phyloP scores from a whole-genome alignment of 768 basidiomycete species.

The Termitomyces sp. region DNA sequence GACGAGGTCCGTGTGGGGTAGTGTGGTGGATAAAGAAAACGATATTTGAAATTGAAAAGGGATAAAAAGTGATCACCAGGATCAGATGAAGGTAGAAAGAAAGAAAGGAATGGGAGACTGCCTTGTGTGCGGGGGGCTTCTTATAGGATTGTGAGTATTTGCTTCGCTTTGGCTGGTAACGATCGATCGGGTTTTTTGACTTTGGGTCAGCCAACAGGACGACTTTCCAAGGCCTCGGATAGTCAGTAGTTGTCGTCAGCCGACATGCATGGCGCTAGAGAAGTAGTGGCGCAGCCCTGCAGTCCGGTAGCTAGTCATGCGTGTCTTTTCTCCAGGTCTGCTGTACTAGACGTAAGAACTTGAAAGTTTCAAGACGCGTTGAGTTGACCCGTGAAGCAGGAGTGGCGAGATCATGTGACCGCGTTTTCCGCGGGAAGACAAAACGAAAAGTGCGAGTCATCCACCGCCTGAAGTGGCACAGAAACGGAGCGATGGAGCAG shows the following conservation, averaged over 20 bases:
- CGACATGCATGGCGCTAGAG: neutral
- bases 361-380: neutral
- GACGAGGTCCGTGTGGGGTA: constrained; percentile 20
- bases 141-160: constrained; percentile 23
- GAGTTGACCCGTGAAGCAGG: neutral
- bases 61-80: constrained; percentile 44
- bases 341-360: neutral
- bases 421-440: no score
- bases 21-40: constrained; percentile 17
- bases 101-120: constrained; percentile 21
- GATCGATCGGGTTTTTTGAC: constrained; percentile 13
- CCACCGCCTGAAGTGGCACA: neutral
- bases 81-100: constrained; percentile 36
- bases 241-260: neutral
- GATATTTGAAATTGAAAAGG: neutral
- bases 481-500: neutral
- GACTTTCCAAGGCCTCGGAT: neutral
- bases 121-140: constrained; percentile 9
- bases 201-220: constrained; percentile 8
- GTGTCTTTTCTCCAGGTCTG: neutral
- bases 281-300: no score
- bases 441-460: no score
- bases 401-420: constrained; percentile 9
- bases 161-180: constrained; percentile 15
- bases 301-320: neutral